A percentile compares a stretch with the other conserved stretches of the same genome.
These are phyloP conservation scores for Rhexocercosporidium sp. DNA, from an alignment of 2,329 filamentous ascomycete species.

Conservation along the genomic window DNA sequence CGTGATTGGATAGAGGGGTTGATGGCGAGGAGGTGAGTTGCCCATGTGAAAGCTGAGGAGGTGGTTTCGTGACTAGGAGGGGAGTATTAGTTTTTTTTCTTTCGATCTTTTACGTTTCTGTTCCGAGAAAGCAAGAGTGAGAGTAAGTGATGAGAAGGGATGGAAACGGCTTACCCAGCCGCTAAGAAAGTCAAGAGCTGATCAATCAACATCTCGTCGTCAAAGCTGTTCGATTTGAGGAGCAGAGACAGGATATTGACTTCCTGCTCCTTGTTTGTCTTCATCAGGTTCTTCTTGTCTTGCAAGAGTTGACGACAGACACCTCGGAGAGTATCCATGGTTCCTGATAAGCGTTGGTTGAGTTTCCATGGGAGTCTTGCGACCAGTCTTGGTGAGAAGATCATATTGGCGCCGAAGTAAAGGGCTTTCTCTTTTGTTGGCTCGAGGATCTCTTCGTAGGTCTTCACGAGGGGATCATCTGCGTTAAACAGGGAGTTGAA, in stretches of 20 bases:
- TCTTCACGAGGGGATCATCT: conserved; percentile 60
- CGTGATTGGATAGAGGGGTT: conserved; percentile 61
- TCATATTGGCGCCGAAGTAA: conserved; percentile 60
- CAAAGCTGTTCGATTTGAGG: conserved; percentile 75
- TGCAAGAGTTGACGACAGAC: conserved; percentile 67
- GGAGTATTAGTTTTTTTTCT: background rate
- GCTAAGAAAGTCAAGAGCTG: conserved; percentile 89
- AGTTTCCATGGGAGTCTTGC: conserved; percentile 68
- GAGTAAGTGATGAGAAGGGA: background rate
- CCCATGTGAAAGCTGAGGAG: conserved; percentile 74
- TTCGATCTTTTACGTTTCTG: background rate
- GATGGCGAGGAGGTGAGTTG: conserved; percentile 64
- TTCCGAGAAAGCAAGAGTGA: background rate
- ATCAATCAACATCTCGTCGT: conserved; percentile 77
- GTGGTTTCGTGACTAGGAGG: conserved; percentile 73
- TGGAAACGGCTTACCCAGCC: conserved; percentile 56
- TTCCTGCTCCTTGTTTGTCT: conserved; percentile 53
- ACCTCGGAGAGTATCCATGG: conserved; percentile 62
- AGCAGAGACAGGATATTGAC: conserved; percentile 81
- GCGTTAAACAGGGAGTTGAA: conserved; percentile 68
- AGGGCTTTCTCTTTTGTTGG: conserved; percentile 57
- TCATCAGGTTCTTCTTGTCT: conserved; percentile 65
- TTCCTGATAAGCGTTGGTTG: conserved; percentile 65
- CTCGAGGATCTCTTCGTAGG: conserved; percentile 60
- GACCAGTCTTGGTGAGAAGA: conserved; percentile 67